Base-by-base conservation (phyloP, 768 basidiomycete species). In the Leccinum rimulosum region DNA sequence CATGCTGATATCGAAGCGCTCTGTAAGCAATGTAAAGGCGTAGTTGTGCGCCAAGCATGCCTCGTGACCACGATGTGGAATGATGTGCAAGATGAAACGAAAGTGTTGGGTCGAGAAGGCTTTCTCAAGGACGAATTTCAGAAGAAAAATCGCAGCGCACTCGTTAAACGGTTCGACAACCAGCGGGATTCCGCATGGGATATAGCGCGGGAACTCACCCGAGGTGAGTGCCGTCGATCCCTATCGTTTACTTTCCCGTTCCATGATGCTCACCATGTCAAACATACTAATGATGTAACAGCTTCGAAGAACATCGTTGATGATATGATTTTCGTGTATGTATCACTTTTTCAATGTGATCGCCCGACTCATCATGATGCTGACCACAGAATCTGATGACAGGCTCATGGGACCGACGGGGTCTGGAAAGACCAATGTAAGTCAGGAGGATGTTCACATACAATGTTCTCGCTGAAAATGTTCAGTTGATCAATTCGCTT, bases 41-140 rank as follows among this genome's bases (percentile, higher is more conserved):
- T 38, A 9, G 15, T 10, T 15, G 50, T 56, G 27, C 48, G 59
- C 36, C 40, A 47, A 10, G 40, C 50, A 50, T 62, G 58, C 33
- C 47, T 62, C 4, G 36, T 60, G 27, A 62, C 58, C 19, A 60
- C 61, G 2, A 56, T 61, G 61, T 60, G 61, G 58, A 43, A 61
- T 50, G 15, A 59, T 4, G 45, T 55, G 19, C 22, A 19, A 6
- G 58, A 60, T 52, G 25, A 0, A 38, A 31, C 6, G 14, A 45
- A 38, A 9, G 58, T 45, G 31, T 50, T 52, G 31, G 17, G 2
- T 25, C 31, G 50, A 35, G 61, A 61, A 15, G 10, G 19, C 3
- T 1, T 55, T 5, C 31, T 61, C 17, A 60, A 60, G 22, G 36
- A 49, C 8, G 54, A 22, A 8, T 55, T 55, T 10, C n/a, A 33